phyloP scores from a whole-genome alignment of 805 yeast genomes.

The Candida nemodendra region DNA sequence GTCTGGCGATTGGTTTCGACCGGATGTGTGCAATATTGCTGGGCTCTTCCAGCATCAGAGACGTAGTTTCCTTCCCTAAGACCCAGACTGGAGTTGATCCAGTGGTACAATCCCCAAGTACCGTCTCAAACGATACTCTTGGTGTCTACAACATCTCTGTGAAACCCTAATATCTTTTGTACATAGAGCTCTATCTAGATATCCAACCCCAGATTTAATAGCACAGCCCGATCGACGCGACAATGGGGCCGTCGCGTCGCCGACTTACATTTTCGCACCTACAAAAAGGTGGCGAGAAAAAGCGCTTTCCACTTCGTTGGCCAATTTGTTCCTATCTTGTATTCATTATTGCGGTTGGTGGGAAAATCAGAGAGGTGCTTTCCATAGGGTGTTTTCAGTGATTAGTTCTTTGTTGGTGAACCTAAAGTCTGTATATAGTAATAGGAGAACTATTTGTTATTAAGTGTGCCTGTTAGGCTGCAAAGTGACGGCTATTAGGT shows the following conservation, averaged over 20 bases:
- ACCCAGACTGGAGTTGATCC: constrained; percentile 85
- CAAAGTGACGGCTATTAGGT: neutral
- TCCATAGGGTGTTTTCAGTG: no score
- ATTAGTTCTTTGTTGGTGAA: constrained; percentile 6
- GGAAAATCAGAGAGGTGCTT: constrained; percentile 1
- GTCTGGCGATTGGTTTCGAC: constrained; percentile 93
- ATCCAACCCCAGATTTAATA: no score
- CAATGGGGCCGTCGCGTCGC: neutral
- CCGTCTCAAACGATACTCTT: constrained; percentile 50
- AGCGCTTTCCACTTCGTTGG: constrained; percentile 6
- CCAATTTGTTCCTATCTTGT: constrained; percentile 7
- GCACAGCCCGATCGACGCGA: constrained; percentile 1
- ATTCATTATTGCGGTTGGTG: neutral
- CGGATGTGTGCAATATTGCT: constrained; percentile 86
- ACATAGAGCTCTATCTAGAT: no score
- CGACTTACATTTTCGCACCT: constrained; percentile 2
- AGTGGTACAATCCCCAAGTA: constrained; percentile 83
- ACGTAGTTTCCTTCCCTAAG: constrained; percentile 96
- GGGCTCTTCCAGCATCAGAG: constrained; percentile 77
- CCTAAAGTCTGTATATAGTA: constrained; percentile 8
- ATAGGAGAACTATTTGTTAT: constrained; percentile 4
- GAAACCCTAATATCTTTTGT: no score
- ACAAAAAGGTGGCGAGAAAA: constrained; percentile 3
- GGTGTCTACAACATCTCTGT: constrained; percentile 49
- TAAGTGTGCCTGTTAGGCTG: neutral